Percentiles rank a stretch among this genome's conserved stretches.
Evolutionary conservation across 176 grass and related monocot genomes (phyloP).

Genomic region (Thinopyrum elongatum): DNA sequence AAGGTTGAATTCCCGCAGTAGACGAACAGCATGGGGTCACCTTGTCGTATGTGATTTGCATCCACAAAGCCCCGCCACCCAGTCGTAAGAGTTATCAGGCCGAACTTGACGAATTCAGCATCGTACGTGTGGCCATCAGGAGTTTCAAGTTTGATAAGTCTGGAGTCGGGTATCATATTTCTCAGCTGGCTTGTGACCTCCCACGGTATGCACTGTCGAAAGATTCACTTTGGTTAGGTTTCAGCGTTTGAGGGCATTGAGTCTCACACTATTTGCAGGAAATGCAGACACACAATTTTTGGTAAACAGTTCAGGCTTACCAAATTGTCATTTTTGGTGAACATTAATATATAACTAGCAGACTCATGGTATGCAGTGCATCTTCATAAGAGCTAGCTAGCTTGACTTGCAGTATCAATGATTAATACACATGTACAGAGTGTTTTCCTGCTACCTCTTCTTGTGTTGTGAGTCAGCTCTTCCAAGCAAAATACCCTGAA

Average conservation of each 20-base stretch:
- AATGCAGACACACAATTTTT: not conserved
- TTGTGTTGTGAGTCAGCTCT: not conserved
- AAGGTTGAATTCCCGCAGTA: constrained; percentile 22
- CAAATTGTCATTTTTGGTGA: no score
- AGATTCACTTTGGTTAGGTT: not conserved
- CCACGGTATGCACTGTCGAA: not conserved
- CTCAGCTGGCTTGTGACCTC: not conserved
- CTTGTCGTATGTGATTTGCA: constrained; percentile 17
- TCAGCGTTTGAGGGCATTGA: not conserved
- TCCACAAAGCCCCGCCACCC: constrained; percentile 3
- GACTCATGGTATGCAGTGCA: not conserved
- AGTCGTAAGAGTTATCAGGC: not conserved
- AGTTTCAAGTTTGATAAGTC: constrained; percentile 14
- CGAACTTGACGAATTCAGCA: not conserved
- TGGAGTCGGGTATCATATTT: not conserved
- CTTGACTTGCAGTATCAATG: not conserved
- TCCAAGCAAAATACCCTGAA: not conserved
- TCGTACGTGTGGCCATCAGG: constrained; percentile 7
- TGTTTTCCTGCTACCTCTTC: not conserved
- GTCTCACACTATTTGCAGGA: not conserved
- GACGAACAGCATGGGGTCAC: constrained; percentile 32
- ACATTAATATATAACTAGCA: not conserved
- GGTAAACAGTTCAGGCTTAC: no score
- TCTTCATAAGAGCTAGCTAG: not conserved
- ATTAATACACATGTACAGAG: not conserved